Base-by-base conservation (phyloP, 2,329 filamentous ascomycete genomes). In the Westerdykella aurantiaca region DNA sequence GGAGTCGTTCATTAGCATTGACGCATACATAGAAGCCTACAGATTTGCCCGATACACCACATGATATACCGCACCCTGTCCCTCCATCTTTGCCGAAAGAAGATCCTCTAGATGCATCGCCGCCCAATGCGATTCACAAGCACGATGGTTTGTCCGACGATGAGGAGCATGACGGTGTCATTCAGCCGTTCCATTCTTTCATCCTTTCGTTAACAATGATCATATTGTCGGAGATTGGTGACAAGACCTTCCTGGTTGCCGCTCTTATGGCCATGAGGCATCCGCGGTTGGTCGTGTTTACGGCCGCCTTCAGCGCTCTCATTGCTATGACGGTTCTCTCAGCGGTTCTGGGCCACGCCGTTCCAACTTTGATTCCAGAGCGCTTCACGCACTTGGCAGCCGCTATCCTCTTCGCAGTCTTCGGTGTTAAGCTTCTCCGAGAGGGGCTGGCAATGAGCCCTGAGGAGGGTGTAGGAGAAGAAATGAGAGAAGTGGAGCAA, bases 231-330 rank as follows among this genome's bases (percentile, higher is more conserved):
- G 93, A 98, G 67, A 82, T 98, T 58, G 93, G 93, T 51, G 93
- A 98, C 79, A 98, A 98, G 73, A 98, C 93, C 0, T 98, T 98
- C 74, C 78, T 98, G 35, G 88, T 98, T 17, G 93, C 93, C 6
- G 91, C 90, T 6, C 80, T 98, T 14, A 98, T 98, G 93, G 93
- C 93, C 11, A 98, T 98, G 93, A 93, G 95, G 66, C 91, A 98
- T 60, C 86, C 93, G 49, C 85, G 93, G 41, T 74, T 95, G 51
- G 79, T 97, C 11, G 93, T 98, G 49, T 98, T 98, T 71, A 86
- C 88, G 2, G 89, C 93, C 6, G 93, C 93, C n/a, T 91, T 95
- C 58, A 82, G 84, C 42, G 94, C 93, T 9, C 76, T 98, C 37
- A 80, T 95, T 47, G 80, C 86, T 64, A 98, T 98, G 93, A 98